Percentiles rank a stretch among this genome's conserved stretches.
These are phyloP conservation scores for Citrus medica DNA, from an alignment of 345 rosid species.

Conservation along the genomic window DNA sequence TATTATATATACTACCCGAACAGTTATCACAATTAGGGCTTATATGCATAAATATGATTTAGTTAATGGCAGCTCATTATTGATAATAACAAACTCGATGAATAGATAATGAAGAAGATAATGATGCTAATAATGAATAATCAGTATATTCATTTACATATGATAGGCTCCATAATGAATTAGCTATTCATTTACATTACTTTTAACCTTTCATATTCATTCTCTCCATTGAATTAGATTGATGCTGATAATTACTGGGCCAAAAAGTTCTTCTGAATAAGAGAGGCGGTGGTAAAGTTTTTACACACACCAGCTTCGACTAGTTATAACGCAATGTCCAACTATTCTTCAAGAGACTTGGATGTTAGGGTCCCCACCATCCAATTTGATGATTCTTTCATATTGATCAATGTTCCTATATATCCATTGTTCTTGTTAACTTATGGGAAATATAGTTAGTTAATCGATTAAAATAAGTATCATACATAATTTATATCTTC, in stretches of 20 bases:
- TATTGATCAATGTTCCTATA: background rate
- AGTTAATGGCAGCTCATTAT: background rate
- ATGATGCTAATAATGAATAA: background rate
- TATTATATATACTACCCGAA: too few species aligned
- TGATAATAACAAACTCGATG: background rate
- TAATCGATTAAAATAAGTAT: too few species aligned
- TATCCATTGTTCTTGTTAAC: slow-evolving; percentile 13
- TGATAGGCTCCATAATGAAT: too few species aligned
- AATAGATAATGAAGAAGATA: background rate
- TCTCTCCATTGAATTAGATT: too few species aligned
- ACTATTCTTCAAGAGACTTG: background rate
- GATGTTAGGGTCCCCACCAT: background rate
- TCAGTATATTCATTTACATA: background rate
- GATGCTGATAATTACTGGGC: background rate
- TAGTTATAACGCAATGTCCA: background rate
- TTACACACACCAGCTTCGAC: background rate
- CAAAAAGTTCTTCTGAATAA: background rate
- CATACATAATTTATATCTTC: background rate
- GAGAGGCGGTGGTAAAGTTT: background rate
- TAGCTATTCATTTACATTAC: too few species aligned
- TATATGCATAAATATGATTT: background rate
- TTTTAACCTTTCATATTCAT: too few species aligned
- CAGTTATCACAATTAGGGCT: background rate
- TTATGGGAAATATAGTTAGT: too few species aligned
- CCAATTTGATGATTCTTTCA: background rate